Conservation (phyloP, 371 early-diverging fungal species). For the Mortierella sp. region DNA sequence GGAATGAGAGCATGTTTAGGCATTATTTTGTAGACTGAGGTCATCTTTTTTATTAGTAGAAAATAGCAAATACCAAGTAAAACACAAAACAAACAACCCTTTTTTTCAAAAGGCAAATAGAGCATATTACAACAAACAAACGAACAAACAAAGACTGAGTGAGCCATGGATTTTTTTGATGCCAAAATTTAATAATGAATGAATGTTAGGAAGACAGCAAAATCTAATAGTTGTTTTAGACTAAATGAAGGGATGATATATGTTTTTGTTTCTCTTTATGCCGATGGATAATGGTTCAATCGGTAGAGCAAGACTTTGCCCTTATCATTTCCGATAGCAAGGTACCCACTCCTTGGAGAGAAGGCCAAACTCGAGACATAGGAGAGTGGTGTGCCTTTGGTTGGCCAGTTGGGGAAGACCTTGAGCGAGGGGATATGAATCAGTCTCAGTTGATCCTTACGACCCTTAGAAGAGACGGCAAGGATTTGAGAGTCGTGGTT, state of each 20-base stretch:
- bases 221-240: no score
- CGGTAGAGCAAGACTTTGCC: constrained; percentile 90
- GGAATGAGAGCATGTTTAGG: constrained; percentile 74
- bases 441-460: constrained; percentile 83
- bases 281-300: constrained; percentile 73
- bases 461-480: constrained; percentile 76
- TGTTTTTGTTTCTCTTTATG: constrained; percentile 17
- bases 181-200: neutral
- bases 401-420: constrained; percentile 95
- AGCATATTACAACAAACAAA: no score
- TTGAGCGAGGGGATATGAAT: constrained; percentile 81
- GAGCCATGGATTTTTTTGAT: neutral
- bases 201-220: no score
- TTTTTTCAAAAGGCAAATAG: no score
- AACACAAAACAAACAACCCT: no score
- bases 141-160: no score
- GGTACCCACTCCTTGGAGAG: constrained; percentile 89
- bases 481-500: constrained; percentile 89
- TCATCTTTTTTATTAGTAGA: neutral
- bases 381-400: constrained; percentile 81
- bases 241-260: no score
- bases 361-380: constrained; percentile 82
- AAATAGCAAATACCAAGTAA: neutral
- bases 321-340: constrained; percentile 90
- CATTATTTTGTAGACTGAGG: constrained; percentile 69